Base-by-base conservation (phyloP, 2,329 filamentous ascomycete genomes). In the Nectriaceae sp. region DNA sequence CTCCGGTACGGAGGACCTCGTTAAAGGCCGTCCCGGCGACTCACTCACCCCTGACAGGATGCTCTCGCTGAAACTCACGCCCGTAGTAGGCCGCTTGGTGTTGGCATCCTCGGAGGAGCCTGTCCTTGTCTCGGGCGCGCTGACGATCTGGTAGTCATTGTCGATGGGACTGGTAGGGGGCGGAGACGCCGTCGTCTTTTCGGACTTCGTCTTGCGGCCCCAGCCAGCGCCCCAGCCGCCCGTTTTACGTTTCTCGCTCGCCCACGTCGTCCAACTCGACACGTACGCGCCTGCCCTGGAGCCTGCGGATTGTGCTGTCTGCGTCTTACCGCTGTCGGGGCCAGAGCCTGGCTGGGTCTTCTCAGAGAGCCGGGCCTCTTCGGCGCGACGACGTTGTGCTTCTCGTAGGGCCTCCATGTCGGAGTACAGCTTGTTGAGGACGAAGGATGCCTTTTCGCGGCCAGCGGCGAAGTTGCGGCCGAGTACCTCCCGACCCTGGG, bases 381-480 rank as follows among this genome's bases (percentile, higher is more conserved):
- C 62, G 41, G 66, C 59, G 33, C 76, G 59, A 46, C 73, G 57
- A 31, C 74, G 50, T 55, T 80, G 65, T 55, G 75, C 68, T 65
- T 79, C 70, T 45, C 75, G 62, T 62, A 78, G 70, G 68, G 65
- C 65, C 70, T 97, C 93, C 71, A 97, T 89, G 60, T 97, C 93
- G 0, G 90, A 83, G 77, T 95, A 97, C 21, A 97, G 77, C 62
- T 84, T 91, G 67, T 88, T 95, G 69, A 97, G 90, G 31, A 94
- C 87, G 4, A 84, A 87, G 18, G 87, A 91, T 1, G 96, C 89
- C 71, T 93, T 95, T 62, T 94, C 90, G 46, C 88, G 86, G 0
- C 94, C 92, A 1, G 88, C 90, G 4, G 89, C 88, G n/a, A 97
- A 69, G 61, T 96, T 92, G 51, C 92, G 86, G n/a, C 90, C 90